Percentiles rank a stretch among this genome's conserved stretches.
Evolutionary conservation across 2,329 filamentous ascomycete genomes (phyloP).

Genomic region (Colletotrichum eremochloae): DNA sequence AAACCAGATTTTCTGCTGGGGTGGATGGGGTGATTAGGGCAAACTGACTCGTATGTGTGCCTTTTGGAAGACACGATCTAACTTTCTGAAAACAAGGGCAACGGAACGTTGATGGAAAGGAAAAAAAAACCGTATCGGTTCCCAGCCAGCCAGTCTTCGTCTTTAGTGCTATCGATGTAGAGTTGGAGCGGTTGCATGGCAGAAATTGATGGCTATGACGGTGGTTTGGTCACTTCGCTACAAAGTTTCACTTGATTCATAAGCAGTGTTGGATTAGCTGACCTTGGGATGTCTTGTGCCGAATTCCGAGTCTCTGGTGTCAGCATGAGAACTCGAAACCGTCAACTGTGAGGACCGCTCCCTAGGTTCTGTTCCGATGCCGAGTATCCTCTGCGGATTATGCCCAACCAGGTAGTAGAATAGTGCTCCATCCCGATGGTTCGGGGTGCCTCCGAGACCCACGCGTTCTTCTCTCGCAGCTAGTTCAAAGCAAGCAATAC

Average conservation of each 20-base stretch:
- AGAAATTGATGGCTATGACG: constrained; percentile 58
- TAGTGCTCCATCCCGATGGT: constrained; percentile 53
- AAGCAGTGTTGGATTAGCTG: constrained; percentile 27
- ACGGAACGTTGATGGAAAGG: constrained; percentile 63
- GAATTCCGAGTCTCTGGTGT: constrained; percentile 53
- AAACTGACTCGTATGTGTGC: constrained; percentile 50
- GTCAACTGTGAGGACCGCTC: constrained; percentile 22
- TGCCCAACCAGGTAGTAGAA: constrained; percentile 57
- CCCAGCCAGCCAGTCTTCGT: constrained; percentile 65
- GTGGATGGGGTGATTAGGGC: background rate
- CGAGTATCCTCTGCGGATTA: constrained; percentile 58
- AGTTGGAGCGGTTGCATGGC: constrained; percentile 66
- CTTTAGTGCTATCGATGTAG: constrained; percentile 72
- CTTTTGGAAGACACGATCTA: constrained; percentile 60
- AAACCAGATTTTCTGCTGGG: background rate
- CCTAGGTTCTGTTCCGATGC: constrained; percentile 65
- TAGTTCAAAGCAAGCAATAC: no score
- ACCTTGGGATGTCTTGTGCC: constrained; percentile 63
- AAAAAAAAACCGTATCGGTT: constrained; percentile 69
- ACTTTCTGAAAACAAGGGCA: constrained; percentile 65
- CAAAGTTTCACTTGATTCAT: background rate
- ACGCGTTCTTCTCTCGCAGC: constrained; percentile 5
- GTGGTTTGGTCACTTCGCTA: constrained; percentile 61
- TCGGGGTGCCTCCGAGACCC: background rate
- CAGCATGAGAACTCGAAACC: background rate